Evolutionary conservation across 805 yeast genomes (phyloP), one percentile per base, ranked within the genome.

Genomic region (Hanseniaspora lachancei): DNA sequence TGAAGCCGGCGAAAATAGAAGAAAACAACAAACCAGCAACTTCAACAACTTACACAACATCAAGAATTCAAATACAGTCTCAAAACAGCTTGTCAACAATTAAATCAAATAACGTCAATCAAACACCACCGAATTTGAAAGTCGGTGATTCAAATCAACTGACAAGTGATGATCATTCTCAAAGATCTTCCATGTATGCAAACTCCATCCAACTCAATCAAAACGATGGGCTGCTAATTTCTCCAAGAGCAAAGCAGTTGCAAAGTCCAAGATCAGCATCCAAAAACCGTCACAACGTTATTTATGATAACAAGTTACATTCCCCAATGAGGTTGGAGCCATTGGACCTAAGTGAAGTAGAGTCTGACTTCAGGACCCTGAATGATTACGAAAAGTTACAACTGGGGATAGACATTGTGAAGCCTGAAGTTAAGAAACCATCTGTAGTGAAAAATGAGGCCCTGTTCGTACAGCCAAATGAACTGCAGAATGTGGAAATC

Each of bases 391-490:
- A 44, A 15, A 44, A 35, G 16, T n/a, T 47, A 27, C 24, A 38
- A 21, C 13, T 49, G 16, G 42, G 38, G 15, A 29, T 49, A 8
- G 58, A 58, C 18, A 23, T 47, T 27, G 34, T 15, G 15, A 38
- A 35, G 18, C 57, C 44, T 18, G 36, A 27, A 20, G 24, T 29
- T 12, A 23, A 55, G 16, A 40, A 43, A 15, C 34, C 39, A 16
- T 9, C 42, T 16, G 16, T 35, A 15, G 6, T 18, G 18, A 52
- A 38, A 32, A 53, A 53, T 29, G 51, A 39, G 8, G 70, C 76
- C 1, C 66, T 81, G 36, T 79, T 80, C 61, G 75, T 81, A 16
- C 78, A 79, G 60, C 86, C 86, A 0, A 74, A 72, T 20, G 84
- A 81, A 24, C 72, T 81, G 57, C 70, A 72, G 18, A 77, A 82